Evolutionary conservation across 805 yeast genomes (phyloP).

Genomic region (Myxozyma geophila): DNA sequence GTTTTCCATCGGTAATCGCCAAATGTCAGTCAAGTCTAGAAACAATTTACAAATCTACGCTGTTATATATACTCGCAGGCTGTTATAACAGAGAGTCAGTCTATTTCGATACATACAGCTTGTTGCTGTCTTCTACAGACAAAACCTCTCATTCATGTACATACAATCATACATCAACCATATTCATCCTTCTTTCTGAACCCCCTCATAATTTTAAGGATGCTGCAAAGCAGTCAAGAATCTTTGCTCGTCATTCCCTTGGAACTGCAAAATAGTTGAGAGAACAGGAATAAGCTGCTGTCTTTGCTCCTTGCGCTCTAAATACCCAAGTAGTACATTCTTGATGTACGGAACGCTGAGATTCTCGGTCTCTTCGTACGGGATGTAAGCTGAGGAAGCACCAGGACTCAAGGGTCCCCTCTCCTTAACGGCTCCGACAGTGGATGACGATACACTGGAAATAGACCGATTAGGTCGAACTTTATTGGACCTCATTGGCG

Average conservation of each 20-base stretch:
- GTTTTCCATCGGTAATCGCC: too few relatives aligned
- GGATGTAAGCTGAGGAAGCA: constrained; percentile 21
- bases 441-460: constrained; percentile 19
- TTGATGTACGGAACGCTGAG: constrained; percentile 66
- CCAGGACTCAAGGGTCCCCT: constrained; percentile 12
- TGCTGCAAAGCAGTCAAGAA: constrained; percentile 56
- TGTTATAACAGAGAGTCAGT: too few relatives aligned
- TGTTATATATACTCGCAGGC: too few relatives aligned
- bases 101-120: too few relatives aligned
- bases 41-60: too few relatives aligned
- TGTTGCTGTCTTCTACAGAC: too few relatives aligned
- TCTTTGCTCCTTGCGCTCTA: constrained; percentile 93
- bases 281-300: constrained; percentile 83
- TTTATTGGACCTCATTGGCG: constrained; percentile 2
- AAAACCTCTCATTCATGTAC: too few relatives aligned
- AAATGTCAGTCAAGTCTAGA: too few relatives aligned
- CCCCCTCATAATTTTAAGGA: not conserved
- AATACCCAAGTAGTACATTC: constrained; percentile 86
- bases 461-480: constrained; percentile 15
- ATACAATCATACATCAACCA: not conserved
- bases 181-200: not conserved
- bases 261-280: constrained; percentile 70
- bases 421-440: not conserved
- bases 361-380: constrained; percentile 33
- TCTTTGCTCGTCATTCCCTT: constrained; percentile 72